Evolutionary conservation across 2,329 filamentous ascomycete genomes (phyloP), one percentile per base, ranked within the genome.

Genomic region (Ascochyta lentis): DNA sequence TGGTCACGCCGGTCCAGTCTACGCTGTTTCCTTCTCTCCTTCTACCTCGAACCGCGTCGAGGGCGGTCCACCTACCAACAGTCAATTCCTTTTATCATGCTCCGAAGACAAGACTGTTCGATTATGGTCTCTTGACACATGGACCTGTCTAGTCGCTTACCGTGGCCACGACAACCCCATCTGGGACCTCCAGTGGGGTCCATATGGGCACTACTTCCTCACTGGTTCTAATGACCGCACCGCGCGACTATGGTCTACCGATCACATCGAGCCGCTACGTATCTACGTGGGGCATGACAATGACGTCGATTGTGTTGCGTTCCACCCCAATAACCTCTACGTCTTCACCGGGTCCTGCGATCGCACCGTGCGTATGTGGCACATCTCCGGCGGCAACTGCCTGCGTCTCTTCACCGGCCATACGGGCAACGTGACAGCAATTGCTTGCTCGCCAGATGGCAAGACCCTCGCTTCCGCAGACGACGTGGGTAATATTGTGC

Each of bases 341-440:
- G 81, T 97, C 40, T 97, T 99, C 76, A 97, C 95, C 0, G 92
- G 90, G 3, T 96, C 92, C 12, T 90, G 90, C 63, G 93, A 99
- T 76, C 94, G 94, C 75, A 95, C 92, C 0, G 91, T 98, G 31
- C 89, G 95, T 27, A 98, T 99, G 94, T 99, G 95, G 95, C 89
- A 92, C 9, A 86, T 97, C n/a, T 84, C 87, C 10, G 94, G 89
- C 8, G 95, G 95, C 26, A 88, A 89, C 59, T 92, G 92, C 33
- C 91, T 97, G 5, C 89, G 95, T 24, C 86, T 98, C 68, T 96
- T 98, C 72, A 92, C 91, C 0, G 95, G 95, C 1, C 95, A 99
- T 71, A 89, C 87, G 0, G 92, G 95, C 45, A 91, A 92, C 69
- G 88, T 98, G 71, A 96, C 89, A 13, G 86, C 92, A 0, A 79